Base-by-base conservation (phyloP, 1,139 yeast genomes). In the Sugiyamaella neomexicana region DNA sequence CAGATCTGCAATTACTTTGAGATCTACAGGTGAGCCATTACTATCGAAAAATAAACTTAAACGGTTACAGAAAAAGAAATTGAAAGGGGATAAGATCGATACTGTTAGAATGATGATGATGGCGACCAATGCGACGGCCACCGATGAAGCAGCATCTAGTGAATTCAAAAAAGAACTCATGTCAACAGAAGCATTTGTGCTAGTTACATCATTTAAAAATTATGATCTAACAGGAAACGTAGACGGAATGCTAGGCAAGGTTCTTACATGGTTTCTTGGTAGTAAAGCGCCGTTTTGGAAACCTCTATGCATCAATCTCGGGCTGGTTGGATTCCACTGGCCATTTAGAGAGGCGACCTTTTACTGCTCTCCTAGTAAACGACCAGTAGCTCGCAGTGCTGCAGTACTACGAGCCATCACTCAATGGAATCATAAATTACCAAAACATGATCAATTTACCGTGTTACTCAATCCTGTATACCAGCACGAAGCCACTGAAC, bases 291-390 rank as follows among this genome's bases (percentile, higher is more conserved):
- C 57, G 25, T 62, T 62, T 55, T 47, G 51, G 51, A 71, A 72
- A 55, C 61, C 73, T 2, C 59, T 74, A 23, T 70, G 75, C 47
- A 69, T 75, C 20, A 68, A 75, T 32, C 64, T 75, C 63, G 79
- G 79, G 1, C 63, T 75, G 29, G 58, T 75, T 36, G 79, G 76
- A 1, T 75, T 75, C 56, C 79, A 76, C 57, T 75, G 79, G 79
- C 79, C 79, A n/a, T 75, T 75, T 58, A 65, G 75, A 37, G 72
- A 76, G 59, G 65, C 76, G 4, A 72, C 75, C 4, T 73, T 75
- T 56, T 76, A 72, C 59, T 71, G 75, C 27, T 64, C 74, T 34
- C 66, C 70, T 3, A 69, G 77, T 8, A 70, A 66, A 49, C 68
- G 72, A 54, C 79, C 79, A 1, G 72, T 75, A 15, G 77, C 78